Percentiles rank a stretch among this genome's conserved stretches.
Conservation (phyloP, 164 flowering plant genomes). For the Umbellularia californica region DNA sequence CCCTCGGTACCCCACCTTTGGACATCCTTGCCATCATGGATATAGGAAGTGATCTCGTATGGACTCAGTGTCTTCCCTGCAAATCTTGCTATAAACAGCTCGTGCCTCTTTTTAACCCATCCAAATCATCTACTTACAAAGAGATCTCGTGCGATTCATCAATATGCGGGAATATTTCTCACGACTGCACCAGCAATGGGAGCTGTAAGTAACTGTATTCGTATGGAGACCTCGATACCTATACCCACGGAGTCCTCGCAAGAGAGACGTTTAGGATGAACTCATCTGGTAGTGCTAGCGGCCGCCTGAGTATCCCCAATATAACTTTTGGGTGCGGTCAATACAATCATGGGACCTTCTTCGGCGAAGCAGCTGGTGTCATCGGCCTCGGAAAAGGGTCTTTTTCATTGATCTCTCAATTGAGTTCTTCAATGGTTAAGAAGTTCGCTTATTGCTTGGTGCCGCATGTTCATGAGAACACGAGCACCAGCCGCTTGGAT, state of each 20-base stretch:
- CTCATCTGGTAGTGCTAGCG: slow-evolving; percentile 2
- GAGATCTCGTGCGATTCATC: slow-evolving; percentile 23
- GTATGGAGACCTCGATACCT: slow-evolving; percentile 34
- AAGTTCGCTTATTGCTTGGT: slow-evolving; percentile 60
- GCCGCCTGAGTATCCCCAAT: slow-evolving; percentile 9
- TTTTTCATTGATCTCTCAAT: slow-evolving; percentile 34
- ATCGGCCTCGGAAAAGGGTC: slow-evolving; percentile 59
- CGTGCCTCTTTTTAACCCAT: slow-evolving; percentile 48
- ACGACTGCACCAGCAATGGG: neutral
- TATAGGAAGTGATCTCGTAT: slow-evolving; percentile 83
- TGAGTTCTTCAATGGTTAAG: slow-evolving; percentile 26
- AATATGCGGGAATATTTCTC: slow-evolving; percentile 17
- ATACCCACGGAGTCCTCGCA: slow-evolving; percentile 30
- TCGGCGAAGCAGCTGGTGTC: slow-evolving; percentile 27
- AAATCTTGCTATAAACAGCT: slow-evolving; percentile 45
- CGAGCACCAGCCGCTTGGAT: slow-evolving; percentile 23
- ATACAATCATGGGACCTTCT: slow-evolving; percentile 34
- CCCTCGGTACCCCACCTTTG: slow-evolving; percentile 66
- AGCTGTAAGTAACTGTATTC: slow-evolving; percentile 21
- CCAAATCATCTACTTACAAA: slow-evolving; percentile 30
- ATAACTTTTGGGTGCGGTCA: slow-evolving; percentile 47
- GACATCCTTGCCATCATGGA: slow-evolving; percentile 54
- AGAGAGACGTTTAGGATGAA: slow-evolving; percentile 35
- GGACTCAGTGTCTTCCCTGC: slow-evolving; percentile 89
- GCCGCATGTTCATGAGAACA: neutral